phyloP scores from a whole-genome alignment of 257 asterid species.

The Marsdenia floribunda region DNA sequence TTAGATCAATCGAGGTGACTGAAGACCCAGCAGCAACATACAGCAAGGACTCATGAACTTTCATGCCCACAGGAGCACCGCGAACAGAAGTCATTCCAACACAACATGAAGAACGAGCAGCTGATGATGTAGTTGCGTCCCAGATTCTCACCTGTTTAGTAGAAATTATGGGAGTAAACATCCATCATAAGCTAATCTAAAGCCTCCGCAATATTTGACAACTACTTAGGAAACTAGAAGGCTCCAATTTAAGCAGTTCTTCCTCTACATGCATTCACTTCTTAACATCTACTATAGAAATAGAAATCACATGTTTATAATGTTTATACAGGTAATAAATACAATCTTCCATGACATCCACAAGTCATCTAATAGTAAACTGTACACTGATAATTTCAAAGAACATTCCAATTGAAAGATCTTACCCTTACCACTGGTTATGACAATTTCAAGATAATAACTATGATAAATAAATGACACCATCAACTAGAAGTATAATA shows the following conservation, averaged over 20 bases:
- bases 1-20: constrained; percentile 53
- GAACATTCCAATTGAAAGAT: background rate
- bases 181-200: background rate
- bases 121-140: constrained; percentile 61
- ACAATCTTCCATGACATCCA: background rate
- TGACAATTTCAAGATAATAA: background rate
- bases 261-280: background rate
- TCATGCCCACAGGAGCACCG: constrained; percentile 59
- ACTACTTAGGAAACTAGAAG: background rate
- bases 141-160: constrained; percentile 57
- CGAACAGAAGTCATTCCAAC: constrained; percentile 58
- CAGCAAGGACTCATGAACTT: constrained; percentile 62
- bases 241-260: background rate
- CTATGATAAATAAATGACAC: background rate
- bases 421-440: background rate
- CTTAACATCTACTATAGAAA: background rate
- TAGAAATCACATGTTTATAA: background rate
- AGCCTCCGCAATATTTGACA: background rate
- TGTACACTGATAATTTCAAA: too few relatives aligned
- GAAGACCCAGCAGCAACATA: constrained; percentile 69
- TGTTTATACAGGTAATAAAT: too few relatives aligned
- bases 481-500: constrained; percentile 1
- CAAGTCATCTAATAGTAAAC: too few relatives aligned
- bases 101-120: constrained; percentile 64
- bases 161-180: background rate